Percentiles rank a stretch among this genome's conserved stretches.
Conservation (phyloP, 163 green algal genomes). For the Prototheca wickerhamii region DNA sequence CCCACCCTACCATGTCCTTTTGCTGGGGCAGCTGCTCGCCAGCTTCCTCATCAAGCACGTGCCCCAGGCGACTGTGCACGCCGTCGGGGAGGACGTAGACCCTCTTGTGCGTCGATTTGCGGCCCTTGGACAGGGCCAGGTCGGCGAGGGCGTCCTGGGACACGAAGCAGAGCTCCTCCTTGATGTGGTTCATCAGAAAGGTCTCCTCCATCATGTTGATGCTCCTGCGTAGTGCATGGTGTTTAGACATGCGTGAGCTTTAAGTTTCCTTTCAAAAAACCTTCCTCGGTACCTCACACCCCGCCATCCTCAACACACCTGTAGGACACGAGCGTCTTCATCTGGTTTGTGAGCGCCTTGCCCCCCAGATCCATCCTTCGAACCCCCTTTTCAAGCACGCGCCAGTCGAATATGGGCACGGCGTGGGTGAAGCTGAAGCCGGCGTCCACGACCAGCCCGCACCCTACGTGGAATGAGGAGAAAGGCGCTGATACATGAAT, state of each 20-base stretch:
- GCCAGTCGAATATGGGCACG: conserved; percentile 78
- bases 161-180: conserved; percentile 84
- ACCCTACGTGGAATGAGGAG: conserved; percentile 9
- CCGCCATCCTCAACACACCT: conserved; percentile 27
- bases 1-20: conserved; percentile 10
- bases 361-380: conserved; percentile 86
- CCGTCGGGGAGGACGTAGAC: conserved; percentile 96
- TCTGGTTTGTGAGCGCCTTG: conserved; percentile 95
- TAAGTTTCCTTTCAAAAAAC: not conserved
- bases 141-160: conserved; percentile 57
- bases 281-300: not conserved
- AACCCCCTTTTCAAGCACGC: conserved; percentile 45
- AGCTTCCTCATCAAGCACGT: conserved; percentile 36
- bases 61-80: conserved; percentile 68
- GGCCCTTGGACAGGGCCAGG: conserved; percentile 36
- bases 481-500: not conserved
- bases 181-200: conserved; percentile 87
- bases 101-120: conserved; percentile 30
- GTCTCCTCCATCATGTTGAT: conserved; percentile 96
- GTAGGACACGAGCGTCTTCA: conserved; percentile 96
- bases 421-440: conserved; percentile 89
- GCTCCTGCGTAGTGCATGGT: conserved; percentile 27
- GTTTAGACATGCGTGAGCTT: not conserved
- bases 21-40: conserved; percentile 3
- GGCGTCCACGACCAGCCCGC: conserved; percentile 83